Base-by-base conservation (phyloP, 2,329 filamentous ascomycete genomes). In the Cladophialophora bantiana region DNA sequence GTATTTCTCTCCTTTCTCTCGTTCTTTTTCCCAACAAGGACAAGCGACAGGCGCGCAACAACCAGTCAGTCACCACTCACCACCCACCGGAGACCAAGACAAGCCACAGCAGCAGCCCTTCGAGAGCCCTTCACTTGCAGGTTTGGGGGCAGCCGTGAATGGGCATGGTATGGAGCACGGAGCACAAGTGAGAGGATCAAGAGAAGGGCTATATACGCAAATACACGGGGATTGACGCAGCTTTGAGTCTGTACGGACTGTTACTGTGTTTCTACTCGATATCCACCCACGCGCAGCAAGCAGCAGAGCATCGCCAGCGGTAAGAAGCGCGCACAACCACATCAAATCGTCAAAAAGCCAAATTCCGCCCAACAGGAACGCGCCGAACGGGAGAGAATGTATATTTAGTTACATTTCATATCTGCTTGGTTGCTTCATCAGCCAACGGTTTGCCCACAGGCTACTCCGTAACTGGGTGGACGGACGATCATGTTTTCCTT, bases 181-280 rank as follows among this genome's bases (percentile, higher is more conserved):
- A 31, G 45, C 45, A 26, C 45, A 50, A 20, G 45, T 12, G 26
- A 20, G 26, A 50, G 26, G 45, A 50, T 50, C 45, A 10, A 20
- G 26, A 50, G 45, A 26, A 26, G 9, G 9, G 6, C 40, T 3
- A 42, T 13, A 42, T 6, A 42, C 40, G 26, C 18, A 26, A 12
- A 50, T 18, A 50, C 18, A 50, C n/a, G 45, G 45, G 45, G 45
- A 4, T 50, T 45, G 57, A 50, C 13, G 57, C 10, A 34, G 18
- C 31, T 59, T 31, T 59, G 57, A 48, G 32, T 59, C 57, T 59
- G 18, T 59, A 42, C 38, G 40, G 56, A n/a, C 10, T 59, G 18
- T 42, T 59, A 40, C 38, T 38, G 31, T 38, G 15, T 32, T 18
- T 38, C 31, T 42, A n/a, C 36, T 45, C 32, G 38, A 20, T 31